Evolutionary conservation across 2,329 filamentous ascomycete species (phyloP).

Genomic region (Fusarium veterinarium): DNA sequence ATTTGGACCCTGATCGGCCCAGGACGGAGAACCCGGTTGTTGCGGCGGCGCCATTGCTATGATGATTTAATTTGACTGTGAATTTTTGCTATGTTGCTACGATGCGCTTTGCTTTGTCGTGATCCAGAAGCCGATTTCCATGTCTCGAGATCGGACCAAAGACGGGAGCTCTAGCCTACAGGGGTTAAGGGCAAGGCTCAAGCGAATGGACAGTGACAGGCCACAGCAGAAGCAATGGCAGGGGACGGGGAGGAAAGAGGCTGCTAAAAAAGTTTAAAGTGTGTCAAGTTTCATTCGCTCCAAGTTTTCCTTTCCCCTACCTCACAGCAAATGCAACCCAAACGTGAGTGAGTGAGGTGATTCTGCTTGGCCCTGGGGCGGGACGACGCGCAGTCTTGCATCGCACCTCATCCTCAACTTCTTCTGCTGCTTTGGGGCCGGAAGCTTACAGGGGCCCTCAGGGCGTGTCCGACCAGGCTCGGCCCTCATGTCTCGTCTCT

Average conservation of each 20-base stretch:
- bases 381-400: conserved; percentile 14
- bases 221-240: background rate
- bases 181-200: conserved; percentile 25
- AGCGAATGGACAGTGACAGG: conserved; percentile 7
- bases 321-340: conserved; percentile 11
- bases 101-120: background rate
- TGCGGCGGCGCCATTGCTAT: conserved; percentile 4
- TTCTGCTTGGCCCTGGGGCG: background rate
- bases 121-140: conserved; percentile 40
- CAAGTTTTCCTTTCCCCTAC: background rate
- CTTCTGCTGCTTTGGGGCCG: background rate
- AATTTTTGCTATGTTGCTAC: background rate
- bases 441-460: background rate
- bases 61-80: conserved; percentile 7
- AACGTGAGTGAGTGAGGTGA: background rate
- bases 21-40: conserved; percentile 9
- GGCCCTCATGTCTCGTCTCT: background rate
- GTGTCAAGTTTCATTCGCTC: background rate
- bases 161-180: conserved; percentile 36
- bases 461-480: conserved; percentile 10
- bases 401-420: background rate
- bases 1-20: conserved; percentile 23
- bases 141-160: conserved; percentile 44
- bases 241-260: background rate
- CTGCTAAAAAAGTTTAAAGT: conserved; percentile 4